phyloP scores from a whole-genome alignment of 352 stramenopile species.

The Globisporangium yorkense region DNA sequence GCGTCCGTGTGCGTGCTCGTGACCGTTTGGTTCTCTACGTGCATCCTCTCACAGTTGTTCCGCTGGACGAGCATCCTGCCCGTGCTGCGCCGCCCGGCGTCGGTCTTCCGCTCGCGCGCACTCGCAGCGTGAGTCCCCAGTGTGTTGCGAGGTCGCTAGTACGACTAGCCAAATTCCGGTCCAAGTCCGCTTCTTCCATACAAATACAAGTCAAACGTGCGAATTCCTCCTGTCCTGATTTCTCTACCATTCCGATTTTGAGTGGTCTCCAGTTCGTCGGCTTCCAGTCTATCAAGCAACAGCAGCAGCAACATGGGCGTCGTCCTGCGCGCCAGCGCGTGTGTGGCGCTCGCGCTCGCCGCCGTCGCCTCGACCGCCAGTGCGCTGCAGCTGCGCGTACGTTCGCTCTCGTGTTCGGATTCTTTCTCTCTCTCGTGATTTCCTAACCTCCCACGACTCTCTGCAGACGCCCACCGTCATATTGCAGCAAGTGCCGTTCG shows the following conservation, averaged over 20 bases:
- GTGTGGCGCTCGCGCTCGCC: neutral
- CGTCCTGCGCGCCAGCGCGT: neutral
- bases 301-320: neutral
- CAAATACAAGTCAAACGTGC: too few relatives aligned
- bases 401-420: neutral
- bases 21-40: slow-evolving; percentile 87
- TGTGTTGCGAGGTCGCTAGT: too few relatives aligned
- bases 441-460: neutral
- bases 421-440: neutral
- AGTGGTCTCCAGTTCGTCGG: too few relatives aligned
- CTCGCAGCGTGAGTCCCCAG: slow-evolving; percentile 24
- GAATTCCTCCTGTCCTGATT: too few relatives aligned
- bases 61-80: slow-evolving; percentile 76
- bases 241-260: too few relatives aligned
- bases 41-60: slow-evolving; percentile 86
- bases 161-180: too few relatives aligned
- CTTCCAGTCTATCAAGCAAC: too few relatives aligned
- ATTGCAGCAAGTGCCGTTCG: slow-evolving; percentile 62
- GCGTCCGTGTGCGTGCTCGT: slow-evolving; percentile 76
- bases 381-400: slow-evolving; percentile 5
- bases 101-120: slow-evolving; percentile 26
- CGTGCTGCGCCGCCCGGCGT: slow-evolving; percentile 42
- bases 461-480: slow-evolving; percentile 60
- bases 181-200: too few relatives aligned
- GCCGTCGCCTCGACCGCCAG: neutral